Evolutionary conservation across 2,329 filamentous ascomycete species (phyloP).

Genomic region (Metarhizium guizhouense): DNA sequence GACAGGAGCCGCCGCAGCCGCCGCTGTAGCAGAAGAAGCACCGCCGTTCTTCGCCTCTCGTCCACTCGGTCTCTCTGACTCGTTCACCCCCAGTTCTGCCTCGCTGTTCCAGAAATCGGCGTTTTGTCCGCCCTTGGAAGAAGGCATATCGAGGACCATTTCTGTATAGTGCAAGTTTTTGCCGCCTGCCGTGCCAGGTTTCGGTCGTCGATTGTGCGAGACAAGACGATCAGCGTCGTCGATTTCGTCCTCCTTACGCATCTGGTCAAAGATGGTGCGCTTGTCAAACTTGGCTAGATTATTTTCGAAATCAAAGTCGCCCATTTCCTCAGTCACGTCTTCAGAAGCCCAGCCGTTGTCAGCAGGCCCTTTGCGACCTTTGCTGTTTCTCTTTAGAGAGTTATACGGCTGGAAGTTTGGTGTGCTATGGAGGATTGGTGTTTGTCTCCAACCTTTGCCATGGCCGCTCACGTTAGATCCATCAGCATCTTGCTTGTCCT

Average conservation of each 20-base stretch:
- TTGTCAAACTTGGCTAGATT: conserved; percentile 95
- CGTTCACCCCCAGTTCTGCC: conserved; percentile 50
- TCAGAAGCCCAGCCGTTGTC: conserved; percentile 92
- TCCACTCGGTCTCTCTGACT: conserved; percentile 36
- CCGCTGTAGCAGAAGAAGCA: neutral
- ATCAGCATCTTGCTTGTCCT: conserved; percentile 16
- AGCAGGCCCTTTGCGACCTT: conserved; percentile 32
- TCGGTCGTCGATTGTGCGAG: conserved; percentile 68
- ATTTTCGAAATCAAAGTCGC: conserved; percentile 87
- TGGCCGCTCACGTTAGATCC: conserved; percentile 20
- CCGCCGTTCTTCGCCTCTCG: conserved; percentile 42
- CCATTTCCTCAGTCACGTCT: conserved; percentile 89
- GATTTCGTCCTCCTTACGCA: conserved; percentile 77
- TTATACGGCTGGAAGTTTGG: conserved; percentile 55
- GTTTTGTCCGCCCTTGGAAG: conserved; percentile 26
- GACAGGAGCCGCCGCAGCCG: neutral
- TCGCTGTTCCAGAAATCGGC: conserved; percentile 67
- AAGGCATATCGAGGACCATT: conserved; percentile 68
- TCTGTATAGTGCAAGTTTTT: conserved; percentile 90
- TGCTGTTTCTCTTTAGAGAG: conserved; percentile 48
- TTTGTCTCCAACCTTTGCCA: conserved; percentile 51
- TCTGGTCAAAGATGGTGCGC: conserved; percentile 81
- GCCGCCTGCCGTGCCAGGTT: conserved; percentile 64
- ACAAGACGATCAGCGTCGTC: conserved; percentile 90
- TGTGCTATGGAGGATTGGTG: conserved; percentile 50